A percentile compares a stretch with the other conserved stretches of the same genome.
Evolutionary conservation across 2,329 filamentous ascomycete genomes (phyloP).

Genomic region (Akanthomyces muscarius): DNA sequence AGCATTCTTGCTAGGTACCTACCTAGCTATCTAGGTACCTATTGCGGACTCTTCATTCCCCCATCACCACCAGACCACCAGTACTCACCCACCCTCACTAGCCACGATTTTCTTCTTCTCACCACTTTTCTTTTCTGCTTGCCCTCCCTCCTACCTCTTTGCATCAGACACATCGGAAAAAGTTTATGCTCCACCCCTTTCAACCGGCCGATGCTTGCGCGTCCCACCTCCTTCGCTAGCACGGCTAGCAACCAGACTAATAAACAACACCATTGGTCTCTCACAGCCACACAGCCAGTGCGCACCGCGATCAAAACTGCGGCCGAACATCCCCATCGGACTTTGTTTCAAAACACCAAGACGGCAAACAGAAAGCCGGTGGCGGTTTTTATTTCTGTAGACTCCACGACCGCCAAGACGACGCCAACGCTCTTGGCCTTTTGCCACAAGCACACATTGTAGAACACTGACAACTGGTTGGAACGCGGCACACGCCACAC

Average conservation of each 20-base stretch:
- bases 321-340: too few relatives aligned
- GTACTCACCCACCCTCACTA: not conserved
- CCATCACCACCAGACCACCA: too few relatives aligned
- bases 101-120: not conserved
- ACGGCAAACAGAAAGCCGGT: not conserved
- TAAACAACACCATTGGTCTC: not conserved
- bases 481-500: not conserved
- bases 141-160: not conserved
- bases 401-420: not conserved
- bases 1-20: too few relatives aligned
- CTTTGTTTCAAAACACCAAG: not conserved
- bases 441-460: not conserved
- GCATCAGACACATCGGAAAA: not conserved
- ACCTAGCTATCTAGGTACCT: too few relatives aligned
- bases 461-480: too few relatives aligned
- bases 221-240: not conserved
- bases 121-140: not conserved
- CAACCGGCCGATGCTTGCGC: not conserved
- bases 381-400: not conserved
- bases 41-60: too few relatives aligned
- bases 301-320: too few relatives aligned
- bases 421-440: constrained; percentile 5
- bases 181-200: not conserved
- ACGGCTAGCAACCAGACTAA: not conserved
- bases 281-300: too few relatives aligned